Evolutionary conservation across 495 filamentous ascomycete species (phyloP).

Genomic region (Margaritispora aquatica): DNA sequence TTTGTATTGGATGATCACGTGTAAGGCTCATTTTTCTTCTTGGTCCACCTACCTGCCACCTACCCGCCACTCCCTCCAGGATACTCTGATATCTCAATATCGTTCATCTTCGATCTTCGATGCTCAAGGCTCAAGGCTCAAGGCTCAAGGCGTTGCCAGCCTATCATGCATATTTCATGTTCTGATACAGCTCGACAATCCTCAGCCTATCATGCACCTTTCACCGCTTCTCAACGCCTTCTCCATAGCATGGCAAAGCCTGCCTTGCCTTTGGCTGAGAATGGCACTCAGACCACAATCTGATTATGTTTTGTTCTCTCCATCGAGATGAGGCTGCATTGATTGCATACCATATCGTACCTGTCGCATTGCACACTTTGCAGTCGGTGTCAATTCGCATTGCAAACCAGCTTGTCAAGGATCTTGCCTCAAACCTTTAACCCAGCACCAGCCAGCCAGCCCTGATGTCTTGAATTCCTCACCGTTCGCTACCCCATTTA

Average conservation of each 20-base stretch:
- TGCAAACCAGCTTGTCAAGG: not conserved
- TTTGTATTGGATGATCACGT: constrained; percentile 85
- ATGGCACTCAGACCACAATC: not conserved
- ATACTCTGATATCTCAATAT: too few species aligned
- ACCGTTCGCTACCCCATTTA: not conserved
- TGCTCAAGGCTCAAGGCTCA: too few species aligned
- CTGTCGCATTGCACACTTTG: too few species aligned
- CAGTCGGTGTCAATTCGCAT: too few species aligned
- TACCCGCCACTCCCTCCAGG: too few species aligned
- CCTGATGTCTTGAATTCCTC: not conserved
- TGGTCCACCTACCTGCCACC: too few species aligned
- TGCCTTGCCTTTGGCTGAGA: not conserved
- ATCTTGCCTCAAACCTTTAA: not conserved
- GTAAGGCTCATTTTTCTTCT: constrained; percentile 53
- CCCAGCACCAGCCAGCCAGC: not conserved
- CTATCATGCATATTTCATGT: too few species aligned
- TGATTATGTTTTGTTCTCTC: not conserved
- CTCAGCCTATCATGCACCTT: not conserved
- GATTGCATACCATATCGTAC: not conserved
- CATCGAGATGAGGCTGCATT: not conserved
- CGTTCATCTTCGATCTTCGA: too few species aligned
- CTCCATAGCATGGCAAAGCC: not conserved
- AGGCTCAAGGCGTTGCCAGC: too few species aligned
- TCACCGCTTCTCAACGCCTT: constrained; percentile 15
- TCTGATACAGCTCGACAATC: too few species aligned